A percentile compares a stretch with the other conserved stretches of the same genome.
Evolutionary conservation across 345 rosid genomes (phyloP).

Genomic region (Aquilaria malaccensis): DNA sequence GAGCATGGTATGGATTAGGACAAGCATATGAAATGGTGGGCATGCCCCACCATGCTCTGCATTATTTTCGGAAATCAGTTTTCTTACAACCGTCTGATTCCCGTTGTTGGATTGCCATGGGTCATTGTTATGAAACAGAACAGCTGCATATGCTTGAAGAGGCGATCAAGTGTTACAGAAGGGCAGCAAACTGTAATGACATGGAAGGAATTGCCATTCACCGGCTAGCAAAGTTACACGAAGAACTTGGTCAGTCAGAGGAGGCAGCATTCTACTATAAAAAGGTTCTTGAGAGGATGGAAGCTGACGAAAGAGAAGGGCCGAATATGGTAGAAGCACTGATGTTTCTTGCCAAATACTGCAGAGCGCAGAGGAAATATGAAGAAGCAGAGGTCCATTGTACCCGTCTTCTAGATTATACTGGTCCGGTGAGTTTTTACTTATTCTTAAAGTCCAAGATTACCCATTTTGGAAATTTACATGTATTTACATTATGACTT

Average conservation of each 20-base stretch:
- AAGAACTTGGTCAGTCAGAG: slow-evolving; percentile 57
- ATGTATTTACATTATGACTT: neutral
- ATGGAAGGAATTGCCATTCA: slow-evolving; percentile 88
- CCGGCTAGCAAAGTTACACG: slow-evolving; percentile 72
- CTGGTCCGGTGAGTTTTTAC: slow-evolving; percentile 71
- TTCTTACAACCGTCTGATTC: slow-evolving; percentile 89
- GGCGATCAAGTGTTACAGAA: slow-evolving; percentile 88
- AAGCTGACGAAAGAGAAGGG: slow-evolving; percentile 92
- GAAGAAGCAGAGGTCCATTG: slow-evolving; percentile 96
- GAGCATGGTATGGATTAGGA: slow-evolving; percentile 98
- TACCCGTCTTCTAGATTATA: slow-evolving; percentile 86
- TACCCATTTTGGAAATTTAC: neutral
- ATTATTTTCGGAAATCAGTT: slow-evolving; percentile 84
- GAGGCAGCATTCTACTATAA: slow-evolving; percentile 89
- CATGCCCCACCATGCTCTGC: slow-evolving; percentile 91
- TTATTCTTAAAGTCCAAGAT: neutral
- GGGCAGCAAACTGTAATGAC: slow-evolving; percentile 77
- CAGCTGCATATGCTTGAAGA: slow-evolving; percentile 89
- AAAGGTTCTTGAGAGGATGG: slow-evolving; percentile 92
- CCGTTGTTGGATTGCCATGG: slow-evolving; percentile 98
- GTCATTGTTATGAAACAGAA: slow-evolving; percentile 82
- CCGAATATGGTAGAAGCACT: slow-evolving; percentile 88
- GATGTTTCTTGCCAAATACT: slow-evolving; percentile 71
- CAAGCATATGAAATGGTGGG: slow-evolving; percentile 97
- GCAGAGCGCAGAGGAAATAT: slow-evolving; percentile 53